Percentiles rank a stretch among this genome's conserved stretches.
These are phyloP conservation scores for Capronia americana DNA, from an alignment of 2,329 filamentous ascomycete genomes.

Conservation along the genomic window DNA sequence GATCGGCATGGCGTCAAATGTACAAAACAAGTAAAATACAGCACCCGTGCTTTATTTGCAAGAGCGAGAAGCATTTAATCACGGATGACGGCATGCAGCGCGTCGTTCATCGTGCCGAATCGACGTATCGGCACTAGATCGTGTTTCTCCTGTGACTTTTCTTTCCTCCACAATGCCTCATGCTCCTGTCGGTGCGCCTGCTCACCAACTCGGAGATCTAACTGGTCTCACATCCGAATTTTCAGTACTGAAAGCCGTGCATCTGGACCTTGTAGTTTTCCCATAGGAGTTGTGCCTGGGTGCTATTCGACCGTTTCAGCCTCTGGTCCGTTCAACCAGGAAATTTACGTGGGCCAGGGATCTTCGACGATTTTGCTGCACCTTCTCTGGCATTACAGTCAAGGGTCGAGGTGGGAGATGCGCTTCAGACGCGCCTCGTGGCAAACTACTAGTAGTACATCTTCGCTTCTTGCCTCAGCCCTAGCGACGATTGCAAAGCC, in stretches of 20 bases:
- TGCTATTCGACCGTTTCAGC: too few relatives aligned
- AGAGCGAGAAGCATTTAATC: conserved; percentile 9
- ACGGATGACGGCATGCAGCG: conserved; percentile 8
- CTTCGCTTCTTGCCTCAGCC: too few relatives aligned
- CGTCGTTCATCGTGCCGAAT: not conserved
- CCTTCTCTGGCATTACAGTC: too few relatives aligned
- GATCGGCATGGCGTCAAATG: not conserved
- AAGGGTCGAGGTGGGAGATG: too few relatives aligned
- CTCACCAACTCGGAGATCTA: not conserved
- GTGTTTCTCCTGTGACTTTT: not conserved
- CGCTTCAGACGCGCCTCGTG: too few relatives aligned
- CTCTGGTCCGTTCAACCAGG: too few relatives aligned
- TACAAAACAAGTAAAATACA: conserved; percentile 21
- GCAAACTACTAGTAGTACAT: too few relatives aligned
- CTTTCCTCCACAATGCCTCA: not conserved
- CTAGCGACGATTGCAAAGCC: too few relatives aligned
- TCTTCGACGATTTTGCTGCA: too few relatives aligned
- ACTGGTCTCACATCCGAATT: not conserved
- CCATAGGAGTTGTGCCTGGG: too few relatives aligned
- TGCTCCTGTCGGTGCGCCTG: not conserved
- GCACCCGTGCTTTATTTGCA: conserved; percentile 4
- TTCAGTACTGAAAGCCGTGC: not conserved
- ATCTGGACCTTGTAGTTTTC: not conserved
- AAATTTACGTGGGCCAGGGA: too few relatives aligned
- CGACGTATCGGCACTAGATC: not conserved